Base-by-base conservation (phyloP, 441 rosid genomes). In the Jatropha multifida region DNA sequence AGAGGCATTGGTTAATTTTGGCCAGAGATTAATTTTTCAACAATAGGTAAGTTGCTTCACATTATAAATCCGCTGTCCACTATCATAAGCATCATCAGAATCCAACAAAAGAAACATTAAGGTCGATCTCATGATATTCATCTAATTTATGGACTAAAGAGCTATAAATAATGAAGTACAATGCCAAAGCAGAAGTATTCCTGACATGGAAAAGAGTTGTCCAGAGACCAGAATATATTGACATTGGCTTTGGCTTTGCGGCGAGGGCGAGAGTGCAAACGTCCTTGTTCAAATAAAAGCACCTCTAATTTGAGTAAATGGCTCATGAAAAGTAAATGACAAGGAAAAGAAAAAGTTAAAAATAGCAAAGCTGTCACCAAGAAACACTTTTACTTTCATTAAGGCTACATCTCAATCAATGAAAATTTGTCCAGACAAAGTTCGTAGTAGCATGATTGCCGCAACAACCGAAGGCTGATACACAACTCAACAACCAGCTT, bases 321-420 rank as follows among this genome's bases (percentile, higher is more conserved):
- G 71, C 15, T 26, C 0, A 17, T 51, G 58, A 40, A 63, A 69
- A 52, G 69, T 23, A 15, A 41, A 55, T 14, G 56, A 12, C 10
- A 20, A 1, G n/a, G 1, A 1, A 11, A 41, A 12, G 40, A 18
- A 48, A 27, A 52, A 51, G 51, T 32, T 37, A 48, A 46, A 12
- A 13, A 67, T 38, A 17, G 72, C 32, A 67, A 74, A 78, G 67
- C 52, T 42, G 75, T 10, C n/a, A 59, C n/a, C 44, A 37, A 51
- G 54, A 60, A 65, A 37, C 73, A 56, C 63, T 56, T 74, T 62
- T 44, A 59, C 80, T 73, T 67, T 67, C 23, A 62, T 56, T 60
- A 73, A 67, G 73, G 73, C 64, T 68, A 32, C 48, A 8, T 49
- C 55, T 41, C 46, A 63, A 78, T 48, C 40, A 61, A 55, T 40